A percentile compares a stretch with the other conserved stretches of the same genome.
Conservation (phyloP, 2,329 filamentous ascomycete genomes). For the Lasiodiplodia citricola region DNA sequence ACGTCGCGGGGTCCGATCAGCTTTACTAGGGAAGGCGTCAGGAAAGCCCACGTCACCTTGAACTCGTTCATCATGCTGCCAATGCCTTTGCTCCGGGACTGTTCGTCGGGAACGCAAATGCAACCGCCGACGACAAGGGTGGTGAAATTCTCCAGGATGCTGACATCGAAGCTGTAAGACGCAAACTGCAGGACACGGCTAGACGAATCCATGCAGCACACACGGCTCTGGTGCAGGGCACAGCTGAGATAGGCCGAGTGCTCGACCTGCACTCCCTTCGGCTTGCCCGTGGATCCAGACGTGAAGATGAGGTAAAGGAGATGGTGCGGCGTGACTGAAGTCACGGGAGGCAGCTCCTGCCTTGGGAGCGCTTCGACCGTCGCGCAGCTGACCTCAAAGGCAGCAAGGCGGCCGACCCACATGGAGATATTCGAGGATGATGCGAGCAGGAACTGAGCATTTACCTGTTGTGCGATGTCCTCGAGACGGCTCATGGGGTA, state of each 20-base stretch:
- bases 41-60: slow-evolving; percentile 37
- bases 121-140: slow-evolving; percentile 47
- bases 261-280: slow-evolving; percentile 70
- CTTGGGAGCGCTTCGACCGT: slow-evolving; percentile 31
- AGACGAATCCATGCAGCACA: slow-evolving; percentile 47
- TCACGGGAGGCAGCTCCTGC: slow-evolving; percentile 41
- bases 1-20: slow-evolving; percentile 47
- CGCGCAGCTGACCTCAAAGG: slow-evolving; percentile 6
- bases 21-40: slow-evolving; percentile 46
- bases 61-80: slow-evolving; percentile 45
- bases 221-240: slow-evolving; percentile 59
- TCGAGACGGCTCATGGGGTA: slow-evolving; percentile 5
- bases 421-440: slow-evolving; percentile 52
- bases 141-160: slow-evolving; percentile 42
- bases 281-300: slow-evolving; percentile 96
- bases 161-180: slow-evolving; percentile 39
- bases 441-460: neutral
- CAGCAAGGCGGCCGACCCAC: neutral
- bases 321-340: slow-evolving; percentile 26
- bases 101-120: slow-evolving; percentile 42
- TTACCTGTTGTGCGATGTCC: slow-evolving; percentile 6
- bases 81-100: slow-evolving; percentile 53
- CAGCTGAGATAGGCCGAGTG: slow-evolving; percentile 31
- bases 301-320: slow-evolving; percentile 78
- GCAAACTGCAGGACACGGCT: slow-evolving; percentile 36